Percentiles rank a stretch among this genome's conserved stretches.
Evolutionary conservation across 306 rosid species (phyloP).

Genomic region (Oemleria cerasiformis): DNA sequence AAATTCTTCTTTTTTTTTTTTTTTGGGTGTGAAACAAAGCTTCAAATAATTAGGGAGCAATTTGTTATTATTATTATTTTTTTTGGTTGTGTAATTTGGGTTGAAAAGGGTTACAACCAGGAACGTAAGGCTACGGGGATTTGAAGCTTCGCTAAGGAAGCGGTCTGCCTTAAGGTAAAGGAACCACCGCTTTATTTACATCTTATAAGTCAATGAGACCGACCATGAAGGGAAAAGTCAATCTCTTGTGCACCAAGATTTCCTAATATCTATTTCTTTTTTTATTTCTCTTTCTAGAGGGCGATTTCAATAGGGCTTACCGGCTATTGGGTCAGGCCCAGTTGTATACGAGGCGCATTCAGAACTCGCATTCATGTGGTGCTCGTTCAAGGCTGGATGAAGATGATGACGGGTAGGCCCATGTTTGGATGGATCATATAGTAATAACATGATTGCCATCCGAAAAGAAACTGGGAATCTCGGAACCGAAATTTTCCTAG

Average conservation of each 20-base stretch:
- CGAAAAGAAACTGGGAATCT: too few species aligned
- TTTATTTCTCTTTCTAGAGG: not conserved
- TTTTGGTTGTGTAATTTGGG: not conserved
- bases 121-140: conserved; percentile 19
- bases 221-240: not conserved
- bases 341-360: not conserved
- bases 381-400: not conserved
- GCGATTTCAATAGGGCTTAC: not conserved
- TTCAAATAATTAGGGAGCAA: not conserved
- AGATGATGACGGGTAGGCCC: too few species aligned
- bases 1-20: too few species aligned
- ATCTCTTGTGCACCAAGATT: not conserved
- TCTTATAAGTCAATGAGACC: not conserved
- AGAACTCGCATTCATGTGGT: not conserved
- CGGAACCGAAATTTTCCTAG: too few species aligned
- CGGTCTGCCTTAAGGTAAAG: conserved; percentile 24
- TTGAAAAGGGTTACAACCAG: not conserved
- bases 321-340: not conserved
- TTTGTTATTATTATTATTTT: not conserved
- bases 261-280: not conserved
- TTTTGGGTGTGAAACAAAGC: not conserved
- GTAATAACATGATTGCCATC: too few species aligned
- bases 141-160: conserved; percentile 31
- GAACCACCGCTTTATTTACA: not conserved
- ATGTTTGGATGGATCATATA: too few species aligned